Evolutionary conservation across 148 eudicot genomes (phyloP), one percentile per base, ranked within the genome.

Genomic region (Arbutus unedo): DNA sequence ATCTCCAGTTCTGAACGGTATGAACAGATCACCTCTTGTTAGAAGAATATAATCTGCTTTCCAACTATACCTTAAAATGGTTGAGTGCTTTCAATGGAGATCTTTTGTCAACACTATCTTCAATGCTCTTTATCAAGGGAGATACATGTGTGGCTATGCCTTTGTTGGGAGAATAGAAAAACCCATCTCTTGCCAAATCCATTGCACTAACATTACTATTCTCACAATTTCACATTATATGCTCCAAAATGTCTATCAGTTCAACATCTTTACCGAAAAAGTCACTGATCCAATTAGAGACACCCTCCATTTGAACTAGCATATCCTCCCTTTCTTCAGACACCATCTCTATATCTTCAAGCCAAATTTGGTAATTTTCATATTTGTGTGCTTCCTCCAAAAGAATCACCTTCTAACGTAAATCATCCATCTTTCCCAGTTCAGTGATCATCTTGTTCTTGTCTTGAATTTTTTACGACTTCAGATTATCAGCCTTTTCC

Each of bases 31-130:
- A 31, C 38, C 54, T 51, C 54, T 8, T 51, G 54, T 51, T 51
- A 51, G 11, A 7, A 51, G 54, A 51, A 51, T 51, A 51, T 7
- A 51, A 51, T 9, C 54, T 51, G 54, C 54, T 51, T 41, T 64
- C 71, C 41, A 8, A 23, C 41, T 64, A 64, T 3, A 75, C 59
- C 78, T 68, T 66, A 90, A 84, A 85, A 56, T 84, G 83, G 82
- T 90, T 91, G 76, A 88, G 86, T 70, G 84, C 88, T 78, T 50
- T 79, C 78, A 92, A 78, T 76, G 93, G 95, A 73, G 85, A 82
- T 83, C 92, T 86, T 82, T 83, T 62, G 50, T 80, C 89, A 80
- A 78, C 45, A 56, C 45, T 76, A 74, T 80, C 81, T 68, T 80
- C 85, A 57, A 84, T 77, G 77, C 80, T 87, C 84, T 88, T 87